phyloP scores from a whole-genome alignment of 441 rosid species.

The Erodium texanum region DNA sequence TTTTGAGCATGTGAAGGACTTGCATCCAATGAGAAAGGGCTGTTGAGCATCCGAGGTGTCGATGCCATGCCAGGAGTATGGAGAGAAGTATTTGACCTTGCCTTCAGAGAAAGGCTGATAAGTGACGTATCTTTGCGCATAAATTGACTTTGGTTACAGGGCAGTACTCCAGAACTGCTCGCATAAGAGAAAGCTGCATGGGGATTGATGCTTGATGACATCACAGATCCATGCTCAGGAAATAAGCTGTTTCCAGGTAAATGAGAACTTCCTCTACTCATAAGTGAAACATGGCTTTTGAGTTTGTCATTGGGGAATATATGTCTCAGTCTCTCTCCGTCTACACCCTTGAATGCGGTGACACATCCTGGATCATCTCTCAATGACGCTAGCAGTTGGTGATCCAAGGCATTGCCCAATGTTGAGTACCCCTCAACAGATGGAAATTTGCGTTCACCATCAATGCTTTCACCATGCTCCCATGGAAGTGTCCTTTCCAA shows the following conservation, averaged over 20 bases:
- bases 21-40: no score
- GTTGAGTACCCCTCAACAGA: slow-evolving; percentile 23
- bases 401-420: slow-evolving; percentile 20
- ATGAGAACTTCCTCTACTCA: slow-evolving; percentile 30
- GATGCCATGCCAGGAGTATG: no score
- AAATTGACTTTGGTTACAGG: slow-evolving; percentile 14
- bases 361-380: slow-evolving; percentile 31
- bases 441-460: slow-evolving; percentile 22
- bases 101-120: no score
- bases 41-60: no score
- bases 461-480: slow-evolving; percentile 27
- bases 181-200: slow-evolving; percentile 22
- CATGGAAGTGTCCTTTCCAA: slow-evolving; percentile 20
- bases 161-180: slow-evolving; percentile 19
- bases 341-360: slow-evolving; percentile 28
- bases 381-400: slow-evolving; percentile 27
- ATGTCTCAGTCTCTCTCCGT: slow-evolving; percentile 29
- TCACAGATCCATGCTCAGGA: slow-evolving; percentile 34
- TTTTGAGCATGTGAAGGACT: no score
- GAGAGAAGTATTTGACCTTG: no score
- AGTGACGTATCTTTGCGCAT: not conserved
- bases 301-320: slow-evolving; percentile 25
- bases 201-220: slow-evolving; percentile 24
- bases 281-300: slow-evolving; percentile 30
- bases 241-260: slow-evolving; percentile 29